Evolutionary conservation across 1,139 yeast species (phyloP).

Genomic region (Protomyces pachydermus): DNA sequence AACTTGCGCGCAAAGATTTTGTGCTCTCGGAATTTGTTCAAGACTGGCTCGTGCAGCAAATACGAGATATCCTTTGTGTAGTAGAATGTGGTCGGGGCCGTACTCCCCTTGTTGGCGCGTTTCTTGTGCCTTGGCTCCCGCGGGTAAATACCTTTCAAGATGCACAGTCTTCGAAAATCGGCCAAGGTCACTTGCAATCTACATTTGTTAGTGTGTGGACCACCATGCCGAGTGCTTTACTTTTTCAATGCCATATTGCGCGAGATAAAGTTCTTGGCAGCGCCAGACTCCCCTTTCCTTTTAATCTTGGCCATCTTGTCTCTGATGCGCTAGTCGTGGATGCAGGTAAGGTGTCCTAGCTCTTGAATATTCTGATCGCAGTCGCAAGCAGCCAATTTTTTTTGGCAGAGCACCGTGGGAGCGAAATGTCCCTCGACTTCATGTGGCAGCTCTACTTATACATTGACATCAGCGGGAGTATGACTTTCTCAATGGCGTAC

Average conservation of each 20-base stretch:
- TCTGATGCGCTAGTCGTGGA: not conserved
- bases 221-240: slow-evolving; percentile 32
- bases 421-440: no score
- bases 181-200: slow-evolving; percentile 80
- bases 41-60: slow-evolving; percentile 89
- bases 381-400: not conserved
- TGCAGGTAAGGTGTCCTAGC: no score
- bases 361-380: no score
- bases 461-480: no score
- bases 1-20: slow-evolving; percentile 89
- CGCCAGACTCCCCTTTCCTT: slow-evolving; percentile 54
- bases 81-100: slow-evolving; percentile 93
- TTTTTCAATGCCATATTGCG: slow-evolving; percentile 93
- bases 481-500: no score
- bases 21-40: slow-evolving; percentile 89
- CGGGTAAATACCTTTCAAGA: slow-evolving; percentile 85
- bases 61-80: slow-evolving; percentile 92
- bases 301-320: slow-evolving; percentile 28
- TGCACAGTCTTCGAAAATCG: slow-evolving; percentile 80
- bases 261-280: slow-evolving; percentile 86
- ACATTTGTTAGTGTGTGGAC: not conserved
- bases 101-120: slow-evolving; percentile 95
- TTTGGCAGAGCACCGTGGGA: not conserved
- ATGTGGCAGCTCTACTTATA: no score
- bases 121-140: slow-evolving; percentile 94